Evolutionary conservation across 169 alveolate genomes (phyloP), one percentile per base, ranked within the genome.

Genomic region (Plasmodium vivax): DNA sequence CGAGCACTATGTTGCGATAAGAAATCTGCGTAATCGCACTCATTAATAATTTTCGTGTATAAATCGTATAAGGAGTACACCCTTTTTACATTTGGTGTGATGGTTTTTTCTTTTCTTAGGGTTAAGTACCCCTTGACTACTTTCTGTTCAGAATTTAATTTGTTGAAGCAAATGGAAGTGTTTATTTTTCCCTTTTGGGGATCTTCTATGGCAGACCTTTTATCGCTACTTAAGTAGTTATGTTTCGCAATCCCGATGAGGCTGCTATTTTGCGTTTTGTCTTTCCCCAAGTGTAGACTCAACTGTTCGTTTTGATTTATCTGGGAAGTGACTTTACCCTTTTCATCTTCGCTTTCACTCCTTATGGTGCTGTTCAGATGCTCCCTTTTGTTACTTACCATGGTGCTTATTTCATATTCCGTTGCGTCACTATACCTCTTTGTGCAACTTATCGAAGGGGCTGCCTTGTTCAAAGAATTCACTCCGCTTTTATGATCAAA

Each of bases 1-100:
- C 5, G 77, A 16, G 32, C 43, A 12, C 32, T n/a, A 47, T 51
- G 51, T 75, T 73, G 85, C 23, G 79, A 51, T 85, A 85, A 73
- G 45, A 85, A 85, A 27, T 85, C 85, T 12, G 85, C 32, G 62
- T 85, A 85, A 47, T 85, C 85, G 23, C 85, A 41, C 14, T 85
- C 93, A 51, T 85, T 85, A 74, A 85, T 85, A 75, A 85, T 74
- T 38, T 75, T 85, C 74, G 74, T 74, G 79, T 85, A 85, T 74
- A 85, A 51, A 14, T 85, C 93, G 43, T 43, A 51, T 47, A 85
- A 34, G 14, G 81, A 74, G 62, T 85, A 85, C n/a, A 85, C 85
- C 80, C 93, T 85, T 85, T 85, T 85, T 85, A 85, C 80, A 85
- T 85, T 85, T 85, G 79, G 68, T 45, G 41, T 45, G 34, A 85